Evolutionary conservation across 148 eudicot species (phyloP).

Genomic region (Pharnaceum exiguum): DNA sequence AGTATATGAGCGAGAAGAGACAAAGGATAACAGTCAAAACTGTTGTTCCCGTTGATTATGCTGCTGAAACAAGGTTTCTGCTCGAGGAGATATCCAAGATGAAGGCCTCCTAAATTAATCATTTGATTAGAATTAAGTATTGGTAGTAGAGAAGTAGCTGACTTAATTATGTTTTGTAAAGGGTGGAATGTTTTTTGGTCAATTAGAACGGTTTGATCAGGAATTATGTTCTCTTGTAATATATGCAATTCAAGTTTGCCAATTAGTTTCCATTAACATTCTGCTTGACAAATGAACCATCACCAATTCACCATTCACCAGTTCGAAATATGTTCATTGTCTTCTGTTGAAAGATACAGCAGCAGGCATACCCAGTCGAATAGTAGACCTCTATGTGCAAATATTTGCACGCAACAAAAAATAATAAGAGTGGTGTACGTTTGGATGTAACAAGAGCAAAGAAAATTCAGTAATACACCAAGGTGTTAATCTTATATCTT

Average conservation of each 20-base stretch:
- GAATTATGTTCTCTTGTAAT: slow-evolving; percentile 12
- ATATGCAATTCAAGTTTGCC: neutral
- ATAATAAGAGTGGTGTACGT: too few relatives aligned
- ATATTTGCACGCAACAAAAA: too few relatives aligned
- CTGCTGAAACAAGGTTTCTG: slow-evolving; percentile 72
- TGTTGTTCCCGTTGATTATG: slow-evolving; percentile 67
- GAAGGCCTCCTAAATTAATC: slow-evolving; percentile 38
- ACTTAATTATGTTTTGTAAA: neutral
- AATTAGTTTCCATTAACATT: too few relatives aligned
- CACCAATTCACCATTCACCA: too few relatives aligned
- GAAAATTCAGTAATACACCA: too few relatives aligned
- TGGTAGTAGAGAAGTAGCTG: neutral
- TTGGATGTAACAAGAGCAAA: too few relatives aligned
- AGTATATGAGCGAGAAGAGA: slow-evolving; percentile 79
- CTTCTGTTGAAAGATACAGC: too few relatives aligned
- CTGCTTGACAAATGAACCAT: too few relatives aligned
- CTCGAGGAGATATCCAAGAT: slow-evolving; percentile 66
- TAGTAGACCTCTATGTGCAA: too few relatives aligned
- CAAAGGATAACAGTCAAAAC: slow-evolving; percentile 77
- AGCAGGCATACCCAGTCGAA: too few relatives aligned
- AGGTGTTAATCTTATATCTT: too few relatives aligned
- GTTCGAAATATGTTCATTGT: too few relatives aligned
- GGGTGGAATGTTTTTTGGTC: neutral
- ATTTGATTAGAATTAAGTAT: neutral
- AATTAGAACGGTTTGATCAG: neutral